These are phyloP conservation scores for Ophiostoma tasmaniense DNA, from an alignment of 2,329 filamentous ascomycete species.

Conservation along the genomic window DNA sequence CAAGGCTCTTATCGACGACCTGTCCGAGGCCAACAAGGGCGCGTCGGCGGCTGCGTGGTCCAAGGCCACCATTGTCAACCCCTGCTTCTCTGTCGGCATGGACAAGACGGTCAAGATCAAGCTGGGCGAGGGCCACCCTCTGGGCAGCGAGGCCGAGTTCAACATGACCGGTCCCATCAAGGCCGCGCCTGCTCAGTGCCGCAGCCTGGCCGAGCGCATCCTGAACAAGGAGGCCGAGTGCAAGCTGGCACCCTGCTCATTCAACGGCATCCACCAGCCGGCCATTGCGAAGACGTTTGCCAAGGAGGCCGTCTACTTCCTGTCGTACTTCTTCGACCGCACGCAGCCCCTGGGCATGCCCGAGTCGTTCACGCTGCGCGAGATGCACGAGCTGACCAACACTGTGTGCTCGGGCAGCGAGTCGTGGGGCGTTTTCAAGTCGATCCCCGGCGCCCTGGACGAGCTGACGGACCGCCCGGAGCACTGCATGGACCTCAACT, in stretches of 20 bases:
- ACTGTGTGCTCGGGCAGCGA: conserved; percentile 74
- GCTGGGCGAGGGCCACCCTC: conserved; percentile 55
- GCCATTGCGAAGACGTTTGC: conserved; percentile 86
- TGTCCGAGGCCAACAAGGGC: conserved; percentile 53
- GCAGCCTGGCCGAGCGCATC: conserved; percentile 80
- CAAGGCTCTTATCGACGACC: conserved; percentile 61
- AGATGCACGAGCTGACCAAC: conserved; percentile 76
- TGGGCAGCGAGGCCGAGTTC: conserved; percentile 58
- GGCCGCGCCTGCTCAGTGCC: conserved; percentile 76
- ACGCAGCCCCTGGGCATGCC: conserved; percentile 93
- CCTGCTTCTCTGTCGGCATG: conserved; percentile 79
- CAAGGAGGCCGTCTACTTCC: conserved; percentile 86
- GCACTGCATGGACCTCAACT: conserved; percentile 90
- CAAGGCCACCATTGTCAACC: conserved; percentile 64
- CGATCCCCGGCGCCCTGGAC: conserved; percentile 65
- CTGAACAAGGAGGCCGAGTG: conserved; percentile 80
- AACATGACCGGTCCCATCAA: conserved; percentile 81
- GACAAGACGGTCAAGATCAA: conserved; percentile 63
- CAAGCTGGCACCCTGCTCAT: conserved; percentile 83
- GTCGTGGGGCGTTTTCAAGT: conserved; percentile 72
- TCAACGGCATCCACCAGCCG: conserved; percentile 95
- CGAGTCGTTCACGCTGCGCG: conserved; percentile 86
- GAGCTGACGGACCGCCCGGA: conserved; percentile 79
- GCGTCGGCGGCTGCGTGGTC: conserved; percentile 59
- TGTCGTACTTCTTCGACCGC: conserved; percentile 97